A percentile compares a stretch with the other conserved stretches of the same genome.
Conservation (phyloP, 1,284 basidiomycete genomes). For the Neonothopanus nambi region DNA sequence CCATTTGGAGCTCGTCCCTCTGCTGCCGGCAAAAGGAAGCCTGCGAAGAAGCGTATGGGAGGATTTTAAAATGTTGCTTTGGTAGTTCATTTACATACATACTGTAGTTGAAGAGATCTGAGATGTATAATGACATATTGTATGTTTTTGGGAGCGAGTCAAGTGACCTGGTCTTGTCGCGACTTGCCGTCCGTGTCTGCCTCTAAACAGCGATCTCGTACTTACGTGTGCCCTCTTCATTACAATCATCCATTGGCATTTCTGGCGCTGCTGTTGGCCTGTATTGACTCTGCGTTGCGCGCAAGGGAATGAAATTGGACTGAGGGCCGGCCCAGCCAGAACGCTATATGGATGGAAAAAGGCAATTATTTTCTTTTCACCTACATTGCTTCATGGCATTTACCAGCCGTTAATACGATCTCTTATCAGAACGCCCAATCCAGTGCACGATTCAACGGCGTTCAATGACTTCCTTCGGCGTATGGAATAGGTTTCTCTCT, state of each 20-base stretch:
- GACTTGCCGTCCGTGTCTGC: not conserved
- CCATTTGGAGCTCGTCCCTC: constrained; percentile 63
- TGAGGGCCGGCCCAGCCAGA: constrained; percentile 55
- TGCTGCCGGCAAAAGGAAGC: constrained; percentile 50
- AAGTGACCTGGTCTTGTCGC: constrained; percentile 3
- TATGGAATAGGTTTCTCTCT: constrained; percentile 33
- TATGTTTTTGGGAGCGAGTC: not conserved
- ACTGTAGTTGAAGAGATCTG: not conserved
- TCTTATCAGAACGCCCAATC: constrained; percentile 49
- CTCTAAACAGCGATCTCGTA: not conserved
- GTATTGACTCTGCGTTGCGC: constrained; percentile 34
- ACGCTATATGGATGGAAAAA: constrained; percentile 81
- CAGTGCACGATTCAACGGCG: constrained; percentile 59
- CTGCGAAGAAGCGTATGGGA: constrained; percentile 67
- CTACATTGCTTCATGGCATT: not conserved
- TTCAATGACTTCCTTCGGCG: constrained; percentile 70
- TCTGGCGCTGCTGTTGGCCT: constrained; percentile 20
- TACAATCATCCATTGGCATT: constrained; percentile 18
- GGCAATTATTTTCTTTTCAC: constrained; percentile 35
- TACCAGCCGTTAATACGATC: not conserved
- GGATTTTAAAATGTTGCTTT: constrained; percentile 59
- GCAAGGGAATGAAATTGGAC: constrained; percentile 65
- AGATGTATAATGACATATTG: not conserved
- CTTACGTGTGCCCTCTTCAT: constrained; percentile 14
- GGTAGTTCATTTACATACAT: not conserved